These are phyloP conservation scores for Sextonia rubra DNA, from an alignment of 164 flowering plant genomes.

Conservation along the genomic window DNA sequence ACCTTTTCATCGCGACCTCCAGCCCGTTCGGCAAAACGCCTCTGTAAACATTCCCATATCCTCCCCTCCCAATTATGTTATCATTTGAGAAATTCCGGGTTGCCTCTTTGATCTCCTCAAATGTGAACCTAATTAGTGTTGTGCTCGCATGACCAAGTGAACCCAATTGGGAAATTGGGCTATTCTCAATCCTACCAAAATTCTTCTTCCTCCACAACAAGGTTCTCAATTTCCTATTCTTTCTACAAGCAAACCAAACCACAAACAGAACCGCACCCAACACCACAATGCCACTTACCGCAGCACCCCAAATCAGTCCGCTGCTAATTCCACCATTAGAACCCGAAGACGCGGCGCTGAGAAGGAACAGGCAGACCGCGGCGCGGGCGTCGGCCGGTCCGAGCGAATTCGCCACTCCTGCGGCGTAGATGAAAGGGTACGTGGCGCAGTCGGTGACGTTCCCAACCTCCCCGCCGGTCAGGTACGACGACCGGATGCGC, in stretches of 20 bases:
- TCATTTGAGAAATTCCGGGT: constrained; percentile 65
- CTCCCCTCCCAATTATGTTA: constrained; percentile 77
- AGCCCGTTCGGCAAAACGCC: constrained; percentile 64
- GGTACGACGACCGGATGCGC: constrained; percentile 21
- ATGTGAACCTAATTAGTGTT: constrained; percentile 40
- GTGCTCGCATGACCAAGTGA: constrained; percentile 47
- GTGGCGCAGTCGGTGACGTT: constrained; percentile 34
- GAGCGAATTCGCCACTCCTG: constrained; percentile 24
- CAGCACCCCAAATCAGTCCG: constrained; percentile 29
- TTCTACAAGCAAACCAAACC: constrained; percentile 30
- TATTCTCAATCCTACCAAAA: constrained; percentile 13
- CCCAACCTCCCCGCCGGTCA: constrained; percentile 21
- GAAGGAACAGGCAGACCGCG: constrained; percentile 23
- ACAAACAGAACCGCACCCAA: constrained; percentile 22
- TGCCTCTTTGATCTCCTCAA: constrained; percentile 68
- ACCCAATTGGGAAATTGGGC: constrained; percentile 32
- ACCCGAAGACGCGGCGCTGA: constrained; percentile 7
- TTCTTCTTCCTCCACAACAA: constrained; percentile 6
- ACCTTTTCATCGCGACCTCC: constrained; percentile 80
- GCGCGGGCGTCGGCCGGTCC: constrained; percentile 38
- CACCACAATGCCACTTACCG: constrained; percentile 21
- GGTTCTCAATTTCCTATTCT: constrained; percentile 3
- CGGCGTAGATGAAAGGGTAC: constrained; percentile 36
- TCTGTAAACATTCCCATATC: constrained; percentile 83
- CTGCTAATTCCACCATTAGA: constrained; percentile 9